Evolutionary conservation across 495 filamentous ascomycete genomes (phyloP), one percentile per base, ranked within the genome.

Genomic region (Neurospora cerealis): DNA sequence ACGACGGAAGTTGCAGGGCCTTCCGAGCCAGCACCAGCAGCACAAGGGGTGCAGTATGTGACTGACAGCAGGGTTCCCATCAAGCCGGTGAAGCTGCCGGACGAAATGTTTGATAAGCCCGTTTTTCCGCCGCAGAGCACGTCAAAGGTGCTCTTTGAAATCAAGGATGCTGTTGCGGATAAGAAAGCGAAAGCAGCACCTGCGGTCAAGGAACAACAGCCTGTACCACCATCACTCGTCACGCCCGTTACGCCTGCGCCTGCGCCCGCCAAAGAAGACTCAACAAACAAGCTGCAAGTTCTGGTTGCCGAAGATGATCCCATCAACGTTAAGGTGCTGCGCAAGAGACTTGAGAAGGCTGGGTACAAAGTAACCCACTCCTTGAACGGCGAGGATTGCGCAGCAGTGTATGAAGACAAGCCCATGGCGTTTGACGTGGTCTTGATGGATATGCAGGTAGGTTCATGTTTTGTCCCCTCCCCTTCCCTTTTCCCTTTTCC

Each of bases 371-470:
- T 96, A 0, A 80, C 85, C 17, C 82, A 94, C 54, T 94, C 93
- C 0, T 83, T 91, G 21, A 97, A 98, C 77, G 95, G 95, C 2
- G 91, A 97, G 79, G 93, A 95, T 74, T 98, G 95, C 77, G 92
- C 92, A 0, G 85, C 85, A 66, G 83, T 87, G 7, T 95, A 93
- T 78, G 83, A 80, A 36, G 89, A 91, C 28, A 86, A 88, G 62
- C 84, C 88, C 2, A 78, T 77, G 54, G 79, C 72, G 19, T 96
- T 91, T 76, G 94, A 98, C 80, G 90, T 95, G n/a, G 85, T 98
- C 21, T 85, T 98, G 78, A 98, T 98, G 95, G 95, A 98, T 78
- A 94, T 97, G 83, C 94, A 97, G 86, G 93, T 93, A 77, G 78
- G 86, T 82, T 72, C 93, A 77, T 78, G 86, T 82, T 72, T 40